Percentiles rank a stretch among this genome's conserved stretches.
phyloP scores from a whole-genome alignment of 208 protist genomes.

The Leishmania arabica region DNA sequence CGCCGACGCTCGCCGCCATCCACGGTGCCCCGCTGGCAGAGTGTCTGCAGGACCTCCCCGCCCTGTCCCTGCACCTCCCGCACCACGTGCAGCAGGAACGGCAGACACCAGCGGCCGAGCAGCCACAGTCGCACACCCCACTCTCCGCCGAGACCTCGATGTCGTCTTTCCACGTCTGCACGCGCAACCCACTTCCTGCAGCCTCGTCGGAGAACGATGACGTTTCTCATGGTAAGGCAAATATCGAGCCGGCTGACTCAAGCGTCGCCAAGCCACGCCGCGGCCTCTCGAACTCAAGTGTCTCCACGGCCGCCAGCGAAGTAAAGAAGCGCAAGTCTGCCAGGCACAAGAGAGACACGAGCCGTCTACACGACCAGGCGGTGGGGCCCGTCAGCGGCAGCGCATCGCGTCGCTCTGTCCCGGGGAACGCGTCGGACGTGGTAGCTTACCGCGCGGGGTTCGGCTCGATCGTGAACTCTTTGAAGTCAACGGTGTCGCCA shows the following conservation, averaged over 20 bases:
- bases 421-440: neutral
- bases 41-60: constrained; percentile 20
- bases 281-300: neutral
- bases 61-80: constrained; percentile 7
- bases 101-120: neutral
- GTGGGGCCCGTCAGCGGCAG: neutral
- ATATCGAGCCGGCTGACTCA: neutral
- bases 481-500: neutral
- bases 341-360: constrained; percentile 23
- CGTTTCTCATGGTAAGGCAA: neutral
- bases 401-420: constrained; percentile 3
- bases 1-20: neutral
- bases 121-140: neutral
- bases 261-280: neutral
- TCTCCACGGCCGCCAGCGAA: neutral
- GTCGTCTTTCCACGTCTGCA: constrained; percentile 13
- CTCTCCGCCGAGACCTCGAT: constrained; percentile 6
- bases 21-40: constrained; percentile 11
- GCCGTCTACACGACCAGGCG: neutral
- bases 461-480: neutral
- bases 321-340: constrained; percentile 14
- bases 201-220: neutral
- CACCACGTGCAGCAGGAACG: neutral
- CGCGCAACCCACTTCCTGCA: constrained; percentile 15
- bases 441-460: neutral